A percentile compares a stretch with the other conserved stretches of the same genome.
Evolutionary conservation across 1,284 basidiomycete genomes (phyloP).

Genomic region (Porogramme epimiltina): DNA sequence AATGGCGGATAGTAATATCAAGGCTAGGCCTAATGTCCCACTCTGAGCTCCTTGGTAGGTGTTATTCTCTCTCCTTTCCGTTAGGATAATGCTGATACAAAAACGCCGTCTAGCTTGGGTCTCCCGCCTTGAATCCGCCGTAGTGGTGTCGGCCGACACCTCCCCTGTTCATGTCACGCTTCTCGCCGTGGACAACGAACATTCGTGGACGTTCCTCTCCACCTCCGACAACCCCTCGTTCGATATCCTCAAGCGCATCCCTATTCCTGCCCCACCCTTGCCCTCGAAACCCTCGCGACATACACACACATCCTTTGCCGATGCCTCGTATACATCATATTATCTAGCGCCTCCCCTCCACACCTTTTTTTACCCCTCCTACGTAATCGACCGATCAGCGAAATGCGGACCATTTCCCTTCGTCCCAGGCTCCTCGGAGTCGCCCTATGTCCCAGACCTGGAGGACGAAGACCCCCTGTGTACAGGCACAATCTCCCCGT

Average conservation of each 20-base stretch:
- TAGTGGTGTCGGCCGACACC: slow-evolving; percentile 37
- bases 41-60: slow-evolving; percentile 69
- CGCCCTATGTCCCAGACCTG: slow-evolving; percentile 29
- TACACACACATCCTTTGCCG: slow-evolving; percentile 27
- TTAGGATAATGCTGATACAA: slow-evolving; percentile 1
- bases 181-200: slow-evolving; percentile 54
- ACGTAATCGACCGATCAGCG: slow-evolving; percentile 16
- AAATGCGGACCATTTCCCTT: slow-evolving; percentile 16
- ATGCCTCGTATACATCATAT: slow-evolving; percentile 51
- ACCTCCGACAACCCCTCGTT: slow-evolving; percentile 13
- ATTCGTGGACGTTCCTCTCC: slow-evolving; percentile 49
- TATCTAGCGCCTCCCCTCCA: slow-evolving; percentile 42
- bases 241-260: slow-evolving; percentile 13
- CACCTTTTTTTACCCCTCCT: slow-evolving; percentile 38
- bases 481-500: slow-evolving; percentile 31
- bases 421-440: slow-evolving; percentile 16
- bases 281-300: slow-evolving; percentile 17
- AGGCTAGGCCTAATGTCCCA: slow-evolving; percentile 62
- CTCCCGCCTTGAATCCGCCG: slow-evolving; percentile 43
- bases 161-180: slow-evolving; percentile 56
- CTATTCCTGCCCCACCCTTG: slow-evolving; percentile 16
- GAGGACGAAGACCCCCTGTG: slow-evolving; percentile 33
- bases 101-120: slow-evolving; percentile 64
- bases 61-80: slow-evolving; percentile 1
- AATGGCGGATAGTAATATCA: slow-evolving; percentile 77